A percentile compares a stretch with the other conserved stretches of the same genome.
phyloP scores from a whole-genome alignment of 75 land plant genomes.

The Ceratopteris richardii region DNA sequence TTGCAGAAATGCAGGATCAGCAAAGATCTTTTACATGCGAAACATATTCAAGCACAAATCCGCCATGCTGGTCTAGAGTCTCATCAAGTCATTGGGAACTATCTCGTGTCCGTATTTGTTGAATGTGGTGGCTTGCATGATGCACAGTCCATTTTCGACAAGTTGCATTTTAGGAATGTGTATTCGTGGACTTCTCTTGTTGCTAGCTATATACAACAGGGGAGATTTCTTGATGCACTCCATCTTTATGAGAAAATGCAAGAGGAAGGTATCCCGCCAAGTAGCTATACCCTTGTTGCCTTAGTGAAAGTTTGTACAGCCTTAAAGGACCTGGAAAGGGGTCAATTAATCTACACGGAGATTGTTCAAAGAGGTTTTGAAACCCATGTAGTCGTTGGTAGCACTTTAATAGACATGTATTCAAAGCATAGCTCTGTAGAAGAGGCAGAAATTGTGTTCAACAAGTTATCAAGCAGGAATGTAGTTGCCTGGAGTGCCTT shows the following conservation, averaged over 20 bases:
- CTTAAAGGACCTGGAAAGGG: conserved; percentile 13
- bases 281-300: no score
- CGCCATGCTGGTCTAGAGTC: not conserved
- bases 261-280: no score
- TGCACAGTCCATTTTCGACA: not conserved
- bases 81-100: not conserved
- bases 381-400: conserved; percentile 4
- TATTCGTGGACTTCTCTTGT: no score
- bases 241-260: no score
- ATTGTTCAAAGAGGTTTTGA: not conserved
- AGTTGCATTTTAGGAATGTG: no score
- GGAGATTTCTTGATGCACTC: no score
- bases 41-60: not conserved
- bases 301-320: conserved; percentile 9
- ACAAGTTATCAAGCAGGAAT: conserved; percentile 8
- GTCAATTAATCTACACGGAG: not conserved
- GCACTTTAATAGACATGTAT: conserved; percentile 13
- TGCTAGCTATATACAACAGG: no score
- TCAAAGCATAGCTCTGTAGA: not conserved
- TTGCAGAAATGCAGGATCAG: not conserved
- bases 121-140: conserved; percentile 1
- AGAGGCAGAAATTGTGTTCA: conserved; percentile 4
- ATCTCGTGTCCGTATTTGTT: not conserved
- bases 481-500: conserved; percentile 20
- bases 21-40: not conserved